Evolutionary conservation across 345 rosid species (phyloP).

Genomic region (Syzygium grande): DNA sequence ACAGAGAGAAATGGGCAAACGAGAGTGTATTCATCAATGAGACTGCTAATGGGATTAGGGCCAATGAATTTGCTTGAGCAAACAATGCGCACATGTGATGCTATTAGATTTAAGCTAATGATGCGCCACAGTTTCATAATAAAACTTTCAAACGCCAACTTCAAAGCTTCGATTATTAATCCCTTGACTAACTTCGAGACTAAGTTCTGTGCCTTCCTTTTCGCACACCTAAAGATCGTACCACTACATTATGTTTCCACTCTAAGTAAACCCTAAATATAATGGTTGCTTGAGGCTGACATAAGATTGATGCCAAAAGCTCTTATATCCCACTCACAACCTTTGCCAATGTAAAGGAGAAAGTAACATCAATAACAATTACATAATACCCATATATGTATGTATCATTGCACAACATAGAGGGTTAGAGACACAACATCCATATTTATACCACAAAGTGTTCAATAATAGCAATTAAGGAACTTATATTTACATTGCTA

Average conservation of each 20-base stretch:
- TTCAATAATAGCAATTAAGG: not conserved
- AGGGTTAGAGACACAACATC: not conserved
- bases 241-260: not conserved
- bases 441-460: not conserved
- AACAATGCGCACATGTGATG: not conserved
- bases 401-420: not conserved
- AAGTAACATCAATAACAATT: not conserved
- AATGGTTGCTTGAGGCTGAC: not conserved
- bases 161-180: not conserved
- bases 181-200: not conserved
- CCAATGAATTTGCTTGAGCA: not conserved
- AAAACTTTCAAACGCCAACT: not conserved
- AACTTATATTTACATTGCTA: not conserved
- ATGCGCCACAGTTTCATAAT: not conserved
- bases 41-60: not conserved
- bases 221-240: not conserved
- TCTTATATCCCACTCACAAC: not conserved
- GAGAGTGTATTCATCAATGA: not conserved
- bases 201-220: not conserved
- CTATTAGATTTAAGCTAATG: not conserved
- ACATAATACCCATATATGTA: not conserved
- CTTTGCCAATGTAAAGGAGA: not conserved
- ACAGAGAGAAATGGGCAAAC: not conserved
- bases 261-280: not conserved
- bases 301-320: not conserved